These are phyloP conservation scores for Neolentinus lepideus DNA, from an alignment of 1,284 basidiomycete genomes.

Conservation along the genomic window DNA sequence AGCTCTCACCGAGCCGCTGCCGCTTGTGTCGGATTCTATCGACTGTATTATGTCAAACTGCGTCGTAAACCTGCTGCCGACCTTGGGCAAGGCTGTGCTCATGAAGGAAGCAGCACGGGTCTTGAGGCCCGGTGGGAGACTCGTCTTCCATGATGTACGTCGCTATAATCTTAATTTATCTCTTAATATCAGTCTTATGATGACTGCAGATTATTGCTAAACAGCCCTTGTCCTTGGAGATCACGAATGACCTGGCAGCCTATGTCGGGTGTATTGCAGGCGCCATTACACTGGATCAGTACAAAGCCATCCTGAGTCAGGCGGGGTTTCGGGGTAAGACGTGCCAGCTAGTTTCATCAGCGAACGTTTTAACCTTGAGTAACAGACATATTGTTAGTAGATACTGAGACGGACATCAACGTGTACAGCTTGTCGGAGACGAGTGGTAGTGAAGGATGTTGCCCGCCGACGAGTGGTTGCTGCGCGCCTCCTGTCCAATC, in stretches of 20 bases:
- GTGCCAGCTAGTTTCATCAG: too few species aligned
- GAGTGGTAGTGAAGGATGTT: background rate
- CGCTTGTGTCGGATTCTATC: constrained; percentile 35
- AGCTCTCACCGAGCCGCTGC: constrained; percentile 32
- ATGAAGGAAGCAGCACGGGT: constrained; percentile 38
- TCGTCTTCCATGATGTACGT: constrained; percentile 27
- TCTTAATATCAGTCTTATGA: background rate
- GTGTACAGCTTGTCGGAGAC: constrained; percentile 17
- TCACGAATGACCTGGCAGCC: constrained; percentile 30
- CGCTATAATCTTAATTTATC: background rate
- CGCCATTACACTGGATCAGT: constrained; percentile 29
- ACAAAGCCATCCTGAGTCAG: constrained; percentile 24
- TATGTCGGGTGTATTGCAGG: constrained; percentile 39
- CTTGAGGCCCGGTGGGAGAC: constrained; percentile 42
- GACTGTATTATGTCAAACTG: constrained; percentile 52
- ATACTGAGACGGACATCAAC: constrained; percentile 32
- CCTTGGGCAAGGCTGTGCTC: constrained; percentile 28
- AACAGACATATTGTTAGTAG: constrained; percentile 31
- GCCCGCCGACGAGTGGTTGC: background rate
- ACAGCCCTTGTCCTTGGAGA: constrained; percentile 29
- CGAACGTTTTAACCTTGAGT: too few species aligned
- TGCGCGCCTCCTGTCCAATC: background rate
- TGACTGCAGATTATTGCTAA: constrained; percentile 34
- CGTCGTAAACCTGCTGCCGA: constrained; percentile 41
- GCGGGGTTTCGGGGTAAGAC: constrained; percentile 35